These are phyloP conservation scores for Acanthamoeba healyi DNA, from an alignment of 208 protist species.

Conservation along the genomic window DNA sequence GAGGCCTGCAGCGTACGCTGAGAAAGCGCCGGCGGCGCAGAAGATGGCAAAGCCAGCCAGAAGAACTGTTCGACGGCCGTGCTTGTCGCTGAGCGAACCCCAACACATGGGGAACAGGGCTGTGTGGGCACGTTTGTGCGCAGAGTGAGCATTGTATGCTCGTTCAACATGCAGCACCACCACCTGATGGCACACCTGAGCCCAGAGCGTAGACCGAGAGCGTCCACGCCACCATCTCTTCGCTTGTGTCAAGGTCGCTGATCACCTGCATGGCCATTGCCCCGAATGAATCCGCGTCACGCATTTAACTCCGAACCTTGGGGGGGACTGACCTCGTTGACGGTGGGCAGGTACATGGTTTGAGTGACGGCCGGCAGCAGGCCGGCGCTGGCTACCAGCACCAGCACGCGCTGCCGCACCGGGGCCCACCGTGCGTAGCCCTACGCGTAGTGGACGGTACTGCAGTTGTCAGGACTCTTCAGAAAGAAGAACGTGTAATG, in stretches of 20 bases:
- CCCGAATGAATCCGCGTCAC: background rate
- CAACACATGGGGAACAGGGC: slow-evolving; percentile 45
- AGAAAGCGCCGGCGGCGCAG: slow-evolving; percentile 16
- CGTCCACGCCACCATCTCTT: slow-evolving; percentile 61
- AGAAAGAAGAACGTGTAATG: too few species aligned
- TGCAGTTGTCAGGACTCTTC: too few species aligned
- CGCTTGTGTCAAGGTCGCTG: slow-evolving; percentile 23
- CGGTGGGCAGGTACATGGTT: slow-evolving; percentile 56
- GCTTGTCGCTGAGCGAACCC: slow-evolving; percentile 36
- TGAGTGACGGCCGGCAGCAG: slow-evolving; percentile 40
- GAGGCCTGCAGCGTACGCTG: background rate
- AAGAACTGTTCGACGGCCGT: slow-evolving; percentile 47
- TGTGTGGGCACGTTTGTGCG: background rate
- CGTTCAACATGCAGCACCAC: background rate
- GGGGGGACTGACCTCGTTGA: slow-evolving; percentile 70
- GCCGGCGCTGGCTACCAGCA: slow-evolving; percentile 13
- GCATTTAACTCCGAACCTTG: background rate
- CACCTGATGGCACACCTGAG: background rate
- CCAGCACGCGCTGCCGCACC: background rate
- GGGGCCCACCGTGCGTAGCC: slow-evolving; percentile 15
- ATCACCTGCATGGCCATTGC: slow-evolving; percentile 6
- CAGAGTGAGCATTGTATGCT: too few species aligned
- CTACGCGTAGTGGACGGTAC: too few species aligned
- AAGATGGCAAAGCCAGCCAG: slow-evolving; percentile 50
- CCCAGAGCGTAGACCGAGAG: slow-evolving; percentile 41